Evolutionary conservation across 305 asterid genomes (phyloP), one percentile per base, ranked within the genome.

Genomic region (Fraxinus baroniana): DNA sequence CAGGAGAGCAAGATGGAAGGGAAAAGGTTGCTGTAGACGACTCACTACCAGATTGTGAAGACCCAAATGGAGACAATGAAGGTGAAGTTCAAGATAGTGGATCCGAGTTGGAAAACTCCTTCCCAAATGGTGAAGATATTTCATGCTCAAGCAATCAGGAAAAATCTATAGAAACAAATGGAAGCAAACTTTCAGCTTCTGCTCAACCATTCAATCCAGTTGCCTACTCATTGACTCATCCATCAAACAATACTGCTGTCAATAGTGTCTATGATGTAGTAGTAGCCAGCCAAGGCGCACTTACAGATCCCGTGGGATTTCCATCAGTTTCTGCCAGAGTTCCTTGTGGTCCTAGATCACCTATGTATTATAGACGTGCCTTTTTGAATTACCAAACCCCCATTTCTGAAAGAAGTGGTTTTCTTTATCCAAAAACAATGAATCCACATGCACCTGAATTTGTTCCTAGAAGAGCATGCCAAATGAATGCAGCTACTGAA

Each of bases 391-490:
- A 89, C 88, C 96, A 89, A 86, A 80, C 80, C 77, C 95, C 93
- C 10, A 84, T 80, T 49, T 70, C 86, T 26, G 95, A 91, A 55
- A 89, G 89, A 84, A 87, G 79, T 57, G 87, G 90, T 22, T 84
- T 64, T 68, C 87, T 84, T 77, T 86, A 84, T 35, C 87, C 88
- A 9, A 92, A 85, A 91, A 91, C 85, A 18, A 97, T 97, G 99
- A 97, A 97, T 81, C 98, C 99, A 18, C 95, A 92, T 83, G 99
- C 99, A 66, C 98, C 98, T 4, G 99, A 93, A 86, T 97, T 80
- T 81, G 93, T 97, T 85, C 99, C 99, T n/a, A 87, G 88, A 89
- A 82, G 85, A 78, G 92, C 94, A 28, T 89, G 93, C 97, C 91
- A 87, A 80, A 87, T 80, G 52, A 82, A 85, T 81, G 80, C 88